A percentile compares a stretch with the other conserved stretches of the same genome.
These are phyloP conservation scores for Pleurotus platypus DNA, from an alignment of 768 basidiomycete species.

Conservation along the genomic window DNA sequence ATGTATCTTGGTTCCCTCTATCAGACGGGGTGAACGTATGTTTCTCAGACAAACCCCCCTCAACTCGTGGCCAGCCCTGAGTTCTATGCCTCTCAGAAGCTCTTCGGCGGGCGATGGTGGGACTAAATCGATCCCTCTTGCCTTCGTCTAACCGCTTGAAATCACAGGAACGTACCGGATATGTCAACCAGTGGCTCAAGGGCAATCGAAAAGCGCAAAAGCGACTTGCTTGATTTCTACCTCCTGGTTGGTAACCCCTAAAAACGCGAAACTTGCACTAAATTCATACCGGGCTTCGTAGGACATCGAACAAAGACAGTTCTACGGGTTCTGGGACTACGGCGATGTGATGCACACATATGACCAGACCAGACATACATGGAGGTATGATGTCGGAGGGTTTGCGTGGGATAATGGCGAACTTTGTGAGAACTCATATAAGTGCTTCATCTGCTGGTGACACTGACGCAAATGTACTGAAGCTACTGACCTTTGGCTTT, in stretches of 20 bases:
- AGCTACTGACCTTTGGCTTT: slow-evolving; percentile 35
- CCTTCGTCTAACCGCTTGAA: background rate
- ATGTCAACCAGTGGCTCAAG: slow-evolving; percentile 26
- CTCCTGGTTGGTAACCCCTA: slow-evolving; percentile 18
- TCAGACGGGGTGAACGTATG: background rate
- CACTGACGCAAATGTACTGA: background rate
- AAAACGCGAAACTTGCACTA: background rate
- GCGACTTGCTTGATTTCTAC: slow-evolving; percentile 33
- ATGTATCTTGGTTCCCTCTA: background rate
- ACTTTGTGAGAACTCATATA: slow-evolving; percentile 19
- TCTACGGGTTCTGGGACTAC: slow-evolving; percentile 37
- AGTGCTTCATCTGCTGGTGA: background rate
- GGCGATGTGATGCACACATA: slow-evolving; percentile 38
- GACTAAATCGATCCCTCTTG: background rate
- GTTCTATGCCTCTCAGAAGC: slow-evolving; percentile 30
- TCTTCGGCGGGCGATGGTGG: slow-evolving; percentile 35
- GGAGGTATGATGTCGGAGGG: slow-evolving; percentile 35
- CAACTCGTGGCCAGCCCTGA: slow-evolving; percentile 30
- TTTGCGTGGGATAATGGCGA: slow-evolving; percentile 36
- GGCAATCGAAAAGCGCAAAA: slow-evolving; percentile 30
- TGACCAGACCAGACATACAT: slow-evolving; percentile 34
- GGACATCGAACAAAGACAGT: slow-evolving; percentile 31
- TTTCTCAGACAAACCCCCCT: slow-evolving; percentile 23
- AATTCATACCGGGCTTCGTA: slow-evolving; percentile 1
- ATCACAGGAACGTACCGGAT: slow-evolving; percentile 26